Percentiles rank a stretch among this genome's conserved stretches.
Evolutionary conservation across 2,329 filamentous ascomycete genomes (phyloP).

Genomic region (Massarina eburnea): DNA sequence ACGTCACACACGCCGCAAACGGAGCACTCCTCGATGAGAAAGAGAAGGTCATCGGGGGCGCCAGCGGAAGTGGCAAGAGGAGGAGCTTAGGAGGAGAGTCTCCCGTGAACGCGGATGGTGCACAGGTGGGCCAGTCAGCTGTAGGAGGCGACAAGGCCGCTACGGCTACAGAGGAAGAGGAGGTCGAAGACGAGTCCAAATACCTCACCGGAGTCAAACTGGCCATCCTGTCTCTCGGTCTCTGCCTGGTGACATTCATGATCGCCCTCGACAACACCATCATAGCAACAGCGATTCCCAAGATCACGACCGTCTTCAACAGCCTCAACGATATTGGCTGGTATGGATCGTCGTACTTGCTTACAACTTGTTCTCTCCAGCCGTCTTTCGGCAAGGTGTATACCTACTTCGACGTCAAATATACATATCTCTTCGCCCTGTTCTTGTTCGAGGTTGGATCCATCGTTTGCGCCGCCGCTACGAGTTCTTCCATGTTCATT

Average conservation of each 20-base stretch:
- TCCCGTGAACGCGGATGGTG: background rate
- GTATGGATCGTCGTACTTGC: conserved; percentile 49
- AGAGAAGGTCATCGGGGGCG: background rate
- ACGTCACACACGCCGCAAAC: background rate
- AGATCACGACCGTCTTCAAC: conserved; percentile 46
- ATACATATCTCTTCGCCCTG: conserved; percentile 53
- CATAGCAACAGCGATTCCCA: conserved; percentile 43
- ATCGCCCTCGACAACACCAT: conserved; percentile 46
- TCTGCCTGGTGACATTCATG: conserved; percentile 40
- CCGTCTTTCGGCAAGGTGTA: conserved; percentile 60
- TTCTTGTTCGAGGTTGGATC: conserved; percentile 55
- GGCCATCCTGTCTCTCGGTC: conserved; percentile 34
- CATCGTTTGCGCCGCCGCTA: conserved; percentile 55
- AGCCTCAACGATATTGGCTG: conserved; percentile 46
- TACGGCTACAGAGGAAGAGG: conserved; percentile 3
- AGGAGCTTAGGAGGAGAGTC: background rate
- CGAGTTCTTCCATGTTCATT: conserved; percentile 56
- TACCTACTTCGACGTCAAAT: conserved; percentile 59
- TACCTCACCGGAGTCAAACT: conserved; percentile 40
- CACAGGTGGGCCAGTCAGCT: background rate
- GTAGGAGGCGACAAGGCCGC: conserved; percentile 1
- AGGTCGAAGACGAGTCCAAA: conserved; percentile 39
- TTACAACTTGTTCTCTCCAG: conserved; percentile 47
- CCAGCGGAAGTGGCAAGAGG: background rate
- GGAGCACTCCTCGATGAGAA: background rate